Percentiles rank a stretch among this genome's conserved stretches.
phyloP scores from a whole-genome alignment of 129 eudicot genomes.

The Centella asiatica region DNA sequence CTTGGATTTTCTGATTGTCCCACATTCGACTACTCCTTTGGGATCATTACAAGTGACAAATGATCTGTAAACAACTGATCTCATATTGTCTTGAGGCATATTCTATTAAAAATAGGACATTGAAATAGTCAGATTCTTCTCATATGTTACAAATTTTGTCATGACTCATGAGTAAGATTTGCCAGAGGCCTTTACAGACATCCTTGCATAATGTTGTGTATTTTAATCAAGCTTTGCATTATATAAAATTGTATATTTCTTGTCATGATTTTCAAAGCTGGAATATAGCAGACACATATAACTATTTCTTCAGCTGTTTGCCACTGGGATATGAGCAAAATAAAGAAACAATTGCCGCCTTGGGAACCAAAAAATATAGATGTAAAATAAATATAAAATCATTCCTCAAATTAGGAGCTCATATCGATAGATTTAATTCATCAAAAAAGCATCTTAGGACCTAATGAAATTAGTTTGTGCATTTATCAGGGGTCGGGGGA shows the following conservation, averaged over 20 bases:
- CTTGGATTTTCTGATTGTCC: constrained; percentile 55
- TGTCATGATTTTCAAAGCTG: constrained; percentile 10
- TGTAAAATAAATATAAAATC: background rate
- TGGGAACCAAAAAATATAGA: constrained; percentile 11
- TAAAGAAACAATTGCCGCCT: constrained; percentile 37
- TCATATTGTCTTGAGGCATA: constrained; percentile 80
- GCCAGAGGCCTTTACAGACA: constrained; percentile 13
- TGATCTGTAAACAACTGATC: constrained; percentile 74
- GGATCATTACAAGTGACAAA: constrained; percentile 95
- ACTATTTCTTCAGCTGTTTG: constrained; percentile 26
- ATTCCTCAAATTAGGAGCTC: background rate
- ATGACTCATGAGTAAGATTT: background rate
- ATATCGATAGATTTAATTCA: background rate
- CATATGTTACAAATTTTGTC: background rate
- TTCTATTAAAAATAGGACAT: constrained; percentile 30
- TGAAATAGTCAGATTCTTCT: constrained; percentile 38
- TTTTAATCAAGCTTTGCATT: constrained; percentile 8
- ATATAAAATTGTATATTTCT: too few relatives aligned
- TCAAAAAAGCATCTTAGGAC: background rate
- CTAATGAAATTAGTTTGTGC: background rate
- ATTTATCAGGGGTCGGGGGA: too few relatives aligned
- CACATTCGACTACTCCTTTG: constrained; percentile 67
- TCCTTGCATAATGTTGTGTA: constrained; percentile 13
- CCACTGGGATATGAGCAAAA: constrained; percentile 24
- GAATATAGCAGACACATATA: constrained; percentile 22